Conservation (phyloP, 2,329 filamentous ascomycete genomes). For the Fusarium tricinctum region DNA sequence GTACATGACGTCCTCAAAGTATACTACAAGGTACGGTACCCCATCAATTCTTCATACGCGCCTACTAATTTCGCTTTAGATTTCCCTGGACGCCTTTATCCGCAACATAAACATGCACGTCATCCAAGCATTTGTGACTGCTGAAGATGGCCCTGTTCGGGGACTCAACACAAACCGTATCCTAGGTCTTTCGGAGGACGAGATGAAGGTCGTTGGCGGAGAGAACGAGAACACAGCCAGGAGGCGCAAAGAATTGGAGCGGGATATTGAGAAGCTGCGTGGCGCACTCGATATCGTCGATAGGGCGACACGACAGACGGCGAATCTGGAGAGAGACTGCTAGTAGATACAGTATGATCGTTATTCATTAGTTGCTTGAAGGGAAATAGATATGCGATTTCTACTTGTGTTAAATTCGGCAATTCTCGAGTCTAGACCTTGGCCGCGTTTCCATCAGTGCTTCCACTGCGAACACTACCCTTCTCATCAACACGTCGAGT, state of each 20-base stretch:
- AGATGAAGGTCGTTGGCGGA: conserved; percentile 23
- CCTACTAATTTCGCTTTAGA: conserved; percentile 34
- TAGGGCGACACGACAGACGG: conserved; percentile 26
- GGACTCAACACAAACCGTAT: conserved; percentile 30
- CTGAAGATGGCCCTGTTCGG: conserved; percentile 37
- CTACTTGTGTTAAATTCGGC: neutral
- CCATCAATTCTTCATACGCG: fast-evolving
- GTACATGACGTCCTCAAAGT: conserved; percentile 56
- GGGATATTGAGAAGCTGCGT: conserved; percentile 41
- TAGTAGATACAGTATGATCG: neutral
- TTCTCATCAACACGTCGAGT: conserved; percentile 6
- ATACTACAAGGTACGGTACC: conserved; percentile 54
- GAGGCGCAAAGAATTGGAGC: conserved; percentile 29
- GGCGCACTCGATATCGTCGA: conserved; percentile 39
- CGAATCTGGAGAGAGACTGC: conserved; percentile 15
- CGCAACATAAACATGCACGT: conserved; percentile 33
- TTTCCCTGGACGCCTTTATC: conserved; percentile 50
- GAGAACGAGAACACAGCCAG: conserved; percentile 38
- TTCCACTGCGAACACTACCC: conserved; percentile 32
- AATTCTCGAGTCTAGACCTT: conserved; percentile 12
- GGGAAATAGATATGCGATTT: neutral
- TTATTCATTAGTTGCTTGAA: neutral
- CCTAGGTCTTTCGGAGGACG: conserved; percentile 23
- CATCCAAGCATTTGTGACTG: conserved; percentile 32
- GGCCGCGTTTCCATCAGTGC: conserved; percentile 16